Conservation (phyloP, 371 early-diverging fungal genomes). For the Zancudomyces culisetae region DNA sequence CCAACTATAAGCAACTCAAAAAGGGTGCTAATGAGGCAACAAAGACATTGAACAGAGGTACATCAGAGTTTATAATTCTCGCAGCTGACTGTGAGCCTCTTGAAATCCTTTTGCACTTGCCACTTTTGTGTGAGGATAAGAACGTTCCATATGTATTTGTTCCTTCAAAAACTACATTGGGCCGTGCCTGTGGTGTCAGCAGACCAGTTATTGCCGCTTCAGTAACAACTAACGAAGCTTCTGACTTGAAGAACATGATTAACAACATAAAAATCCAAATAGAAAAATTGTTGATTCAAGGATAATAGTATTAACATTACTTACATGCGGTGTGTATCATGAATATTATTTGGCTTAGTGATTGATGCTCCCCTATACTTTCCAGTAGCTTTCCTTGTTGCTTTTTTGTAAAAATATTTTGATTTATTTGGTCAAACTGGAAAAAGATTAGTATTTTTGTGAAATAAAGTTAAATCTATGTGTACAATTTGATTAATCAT, state of each 20-base stretch:
- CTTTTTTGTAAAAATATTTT: too few species aligned
- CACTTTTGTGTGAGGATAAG: conserved; percentile 98
- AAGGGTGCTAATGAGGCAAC: conserved; percentile 99
- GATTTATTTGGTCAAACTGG: too few species aligned
- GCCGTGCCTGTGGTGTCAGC: conserved; percentile 96
- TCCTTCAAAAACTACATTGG: conserved; percentile 89
- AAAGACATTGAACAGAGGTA: conserved; percentile 98
- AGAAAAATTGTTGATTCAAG: conserved; percentile 35
- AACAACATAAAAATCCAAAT: conserved; percentile 75
- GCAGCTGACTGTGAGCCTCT: conserved; percentile 96
- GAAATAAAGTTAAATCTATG: too few species aligned
- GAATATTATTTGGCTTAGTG: too few species aligned
- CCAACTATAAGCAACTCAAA: conserved; percentile 96
- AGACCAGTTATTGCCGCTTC: conserved; percentile 86
- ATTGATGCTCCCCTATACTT: too few species aligned
- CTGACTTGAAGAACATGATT: conserved; percentile 85
- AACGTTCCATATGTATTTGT: conserved; percentile 97
- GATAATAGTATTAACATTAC: too few species aligned
- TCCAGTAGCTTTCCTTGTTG: too few species aligned
- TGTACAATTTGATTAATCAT: too few species aligned
- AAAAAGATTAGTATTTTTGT: too few species aligned
- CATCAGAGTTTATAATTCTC: conserved; percentile 96
- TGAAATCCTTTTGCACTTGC: conserved; percentile 92
- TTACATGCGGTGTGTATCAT: too few species aligned
- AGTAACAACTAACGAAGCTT: conserved; percentile 91